phyloP scores from a whole-genome alignment of 1,139 yeast genomes.

The Taiozyma sp. region DNA sequence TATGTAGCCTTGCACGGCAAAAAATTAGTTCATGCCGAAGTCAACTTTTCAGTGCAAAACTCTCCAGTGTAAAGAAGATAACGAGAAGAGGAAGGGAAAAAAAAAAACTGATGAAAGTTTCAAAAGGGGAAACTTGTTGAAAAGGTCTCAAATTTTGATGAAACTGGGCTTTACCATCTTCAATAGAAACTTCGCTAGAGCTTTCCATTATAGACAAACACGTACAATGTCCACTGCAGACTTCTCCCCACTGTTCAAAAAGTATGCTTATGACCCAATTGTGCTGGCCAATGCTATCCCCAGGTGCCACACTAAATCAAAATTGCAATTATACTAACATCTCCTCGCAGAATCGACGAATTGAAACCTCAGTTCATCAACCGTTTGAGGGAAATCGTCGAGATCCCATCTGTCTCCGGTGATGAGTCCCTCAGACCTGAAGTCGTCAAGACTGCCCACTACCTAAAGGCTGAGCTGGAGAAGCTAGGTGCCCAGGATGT shows the following conservation, averaged over 20 bases:
- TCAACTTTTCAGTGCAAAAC: too few relatives aligned
- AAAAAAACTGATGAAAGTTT: too few relatives aligned
- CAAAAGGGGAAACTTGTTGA: neutral
- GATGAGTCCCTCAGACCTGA: constrained; percentile 84
- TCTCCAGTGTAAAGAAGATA: too few relatives aligned
- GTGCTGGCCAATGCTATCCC: too few relatives aligned
- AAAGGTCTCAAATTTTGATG: neutral
- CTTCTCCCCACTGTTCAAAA: constrained; percentile 12
- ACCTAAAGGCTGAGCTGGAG: constrained; percentile 62
- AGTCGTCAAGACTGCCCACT: constrained; percentile 82
- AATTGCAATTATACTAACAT: neutral
- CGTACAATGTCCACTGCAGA: constrained; percentile 7
- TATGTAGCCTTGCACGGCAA: neutral
- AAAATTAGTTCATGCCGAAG: too few relatives aligned
- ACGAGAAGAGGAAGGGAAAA: too few relatives aligned
- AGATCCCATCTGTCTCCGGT: constrained; percentile 91
- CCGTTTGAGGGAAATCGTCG: constrained; percentile 73
- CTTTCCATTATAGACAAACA: neutral
- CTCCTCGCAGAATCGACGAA: constrained; percentile 42
- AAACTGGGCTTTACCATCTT: neutral
- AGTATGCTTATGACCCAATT: constrained; percentile 5
- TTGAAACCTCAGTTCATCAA: constrained; percentile 64
- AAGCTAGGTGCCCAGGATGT: constrained; percentile 76
- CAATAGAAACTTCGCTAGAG: neutral
- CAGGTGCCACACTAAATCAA: neutral